These are phyloP conservation scores for Sapria himalayana DNA, from an alignment of 345 rosid genomes.

Conservation along the genomic window DNA sequence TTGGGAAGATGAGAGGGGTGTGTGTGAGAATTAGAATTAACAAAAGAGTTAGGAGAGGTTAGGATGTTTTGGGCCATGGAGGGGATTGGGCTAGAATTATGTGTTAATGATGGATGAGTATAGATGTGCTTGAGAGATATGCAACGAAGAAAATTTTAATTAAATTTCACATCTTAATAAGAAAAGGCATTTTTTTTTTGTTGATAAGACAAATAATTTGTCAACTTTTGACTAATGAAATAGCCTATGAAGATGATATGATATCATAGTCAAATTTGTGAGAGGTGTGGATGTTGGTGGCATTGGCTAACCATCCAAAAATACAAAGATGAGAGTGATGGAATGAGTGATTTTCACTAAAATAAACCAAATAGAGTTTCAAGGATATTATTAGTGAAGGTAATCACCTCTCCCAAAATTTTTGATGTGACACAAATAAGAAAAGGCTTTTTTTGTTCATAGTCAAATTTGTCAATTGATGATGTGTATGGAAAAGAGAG, in stretches of 20 bases:
- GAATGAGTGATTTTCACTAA: background rate
- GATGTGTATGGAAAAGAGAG: too few species aligned
- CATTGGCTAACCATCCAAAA: background rate
- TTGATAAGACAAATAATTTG: background rate
- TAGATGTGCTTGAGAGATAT: too few species aligned
- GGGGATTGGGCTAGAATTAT: too few species aligned
- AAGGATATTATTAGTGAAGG: background rate
- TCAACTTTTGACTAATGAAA: background rate
- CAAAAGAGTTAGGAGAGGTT: too few species aligned
- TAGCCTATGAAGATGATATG: background rate
- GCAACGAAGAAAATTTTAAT: background rate
- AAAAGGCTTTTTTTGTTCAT: too few species aligned
- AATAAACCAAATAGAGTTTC: background rate
- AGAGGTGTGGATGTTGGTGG: background rate
- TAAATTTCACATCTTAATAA: background rate
- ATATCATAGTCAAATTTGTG: background rate
- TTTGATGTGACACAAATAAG: too few species aligned
- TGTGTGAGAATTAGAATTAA: too few species aligned
- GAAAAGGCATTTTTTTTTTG: background rate
- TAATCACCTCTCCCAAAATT: background rate
- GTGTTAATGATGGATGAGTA: too few species aligned
- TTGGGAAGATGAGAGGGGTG: too few species aligned
- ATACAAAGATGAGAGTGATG: background rate
- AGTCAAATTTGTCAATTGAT: too few species aligned
- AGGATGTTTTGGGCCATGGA: too few species aligned